Conservation (phyloP, 1,284 basidiomycete genomes). For the Xanthoconium separans region DNA sequence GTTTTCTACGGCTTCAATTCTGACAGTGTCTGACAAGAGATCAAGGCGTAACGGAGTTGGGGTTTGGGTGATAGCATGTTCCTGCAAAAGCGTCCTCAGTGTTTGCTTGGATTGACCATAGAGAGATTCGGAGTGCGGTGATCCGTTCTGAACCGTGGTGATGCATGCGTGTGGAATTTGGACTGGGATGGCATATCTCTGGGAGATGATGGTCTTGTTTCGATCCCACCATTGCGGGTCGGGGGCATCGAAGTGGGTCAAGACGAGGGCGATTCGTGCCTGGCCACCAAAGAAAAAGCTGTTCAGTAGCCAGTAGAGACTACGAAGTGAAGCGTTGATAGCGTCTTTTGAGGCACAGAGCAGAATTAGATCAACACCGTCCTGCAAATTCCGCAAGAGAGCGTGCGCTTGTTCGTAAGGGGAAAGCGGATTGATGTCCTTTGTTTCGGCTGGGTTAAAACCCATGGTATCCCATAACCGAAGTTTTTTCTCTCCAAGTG, state of each 20-base stretch:
- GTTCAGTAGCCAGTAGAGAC: conserved; percentile 28
- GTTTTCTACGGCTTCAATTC: neutral
- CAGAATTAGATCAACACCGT: conserved; percentile 27
- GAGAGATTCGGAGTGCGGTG: neutral
- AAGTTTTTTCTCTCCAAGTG: conserved; percentile 18
- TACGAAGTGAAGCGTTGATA: conserved; percentile 27
- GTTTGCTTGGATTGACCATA: conserved; percentile 19
- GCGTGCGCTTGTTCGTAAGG: conserved; percentile 30
- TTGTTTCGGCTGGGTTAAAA: conserved; percentile 23
- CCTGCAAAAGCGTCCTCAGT: conserved; percentile 15
- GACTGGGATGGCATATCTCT: conserved; percentile 21
- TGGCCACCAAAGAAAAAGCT: conserved; percentile 25
- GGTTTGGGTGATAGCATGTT: conserved; percentile 2
- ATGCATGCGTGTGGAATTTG: conserved; percentile 24
- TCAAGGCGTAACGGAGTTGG: conserved; percentile 14
- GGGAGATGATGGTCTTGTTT: conserved; percentile 21
- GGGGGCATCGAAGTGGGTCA: conserved; percentile 37
- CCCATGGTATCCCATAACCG: conserved; percentile 35
- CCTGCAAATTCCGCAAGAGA: conserved; percentile 23
- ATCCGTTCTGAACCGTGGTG: conserved; percentile 18
- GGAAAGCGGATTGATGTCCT: conserved; percentile 19
- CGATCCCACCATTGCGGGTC: conserved; percentile 26
- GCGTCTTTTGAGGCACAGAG: conserved; percentile 27
- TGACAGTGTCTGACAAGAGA: conserved; percentile 8
- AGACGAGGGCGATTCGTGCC: conserved; percentile 35